Conservation (phyloP, 2,329 filamentous ascomycete genomes). For the Amauroascus verrucosus region DNA sequence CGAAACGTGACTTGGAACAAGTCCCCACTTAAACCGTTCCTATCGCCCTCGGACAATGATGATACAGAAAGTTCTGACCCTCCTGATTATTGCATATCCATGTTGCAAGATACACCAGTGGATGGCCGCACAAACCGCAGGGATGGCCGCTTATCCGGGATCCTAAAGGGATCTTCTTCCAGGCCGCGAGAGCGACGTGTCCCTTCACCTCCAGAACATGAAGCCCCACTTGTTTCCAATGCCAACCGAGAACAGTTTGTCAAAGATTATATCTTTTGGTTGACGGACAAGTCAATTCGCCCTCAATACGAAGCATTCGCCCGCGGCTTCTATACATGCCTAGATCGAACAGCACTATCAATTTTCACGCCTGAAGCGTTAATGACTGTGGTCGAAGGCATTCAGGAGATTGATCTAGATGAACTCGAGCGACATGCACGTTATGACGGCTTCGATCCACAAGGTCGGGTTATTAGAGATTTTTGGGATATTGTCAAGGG, state of each 20-base stretch:
- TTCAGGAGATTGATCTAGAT: constrained; percentile 65
- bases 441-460: constrained; percentile 66
- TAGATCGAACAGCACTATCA: constrained; percentile 58
- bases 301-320: constrained; percentile 73
- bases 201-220: constrained; percentile 30
- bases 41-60: constrained; percentile 5
- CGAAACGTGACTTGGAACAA: constrained; percentile 14
- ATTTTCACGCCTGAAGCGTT: constrained; percentile 63
- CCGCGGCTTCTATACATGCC: constrained; percentile 65
- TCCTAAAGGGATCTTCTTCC: constrained; percentile 22
- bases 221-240: constrained; percentile 67
- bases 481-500: constrained; percentile 80
- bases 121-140: constrained; percentile 2
- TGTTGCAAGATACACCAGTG: constrained; percentile 12
- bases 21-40: constrained; percentile 5
- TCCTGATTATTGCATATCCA: constrained; percentile 9
- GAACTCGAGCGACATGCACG: constrained; percentile 61
- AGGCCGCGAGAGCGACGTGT: constrained; percentile 22
- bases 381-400: constrained; percentile 71
- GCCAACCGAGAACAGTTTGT: constrained; percentile 70
- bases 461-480: constrained; percentile 58
- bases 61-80: constrained; percentile 1
- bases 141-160: constrained; percentile 14
- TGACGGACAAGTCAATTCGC: constrained; percentile 65
- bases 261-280: constrained; percentile 71